Evolutionary conservation across 306 rosid species (phyloP).

Genomic region (Cotoneaster glaucophyllus): DNA sequence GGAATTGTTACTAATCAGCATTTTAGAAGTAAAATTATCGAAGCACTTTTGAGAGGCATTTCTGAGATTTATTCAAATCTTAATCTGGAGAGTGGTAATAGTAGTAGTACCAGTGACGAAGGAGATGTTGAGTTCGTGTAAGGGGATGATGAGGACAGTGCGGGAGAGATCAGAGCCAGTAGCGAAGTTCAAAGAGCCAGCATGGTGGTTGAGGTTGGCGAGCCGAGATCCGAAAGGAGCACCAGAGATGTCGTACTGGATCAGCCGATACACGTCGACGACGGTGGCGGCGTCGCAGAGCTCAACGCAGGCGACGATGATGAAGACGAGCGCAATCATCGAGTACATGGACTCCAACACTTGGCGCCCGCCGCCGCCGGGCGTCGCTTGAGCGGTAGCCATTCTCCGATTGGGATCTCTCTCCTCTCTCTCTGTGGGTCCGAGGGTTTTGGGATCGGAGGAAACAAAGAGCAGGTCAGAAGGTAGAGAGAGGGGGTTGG

Average conservation of each 20-base stretch:
- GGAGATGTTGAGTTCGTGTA: constrained; percentile 74
- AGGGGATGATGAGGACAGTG: constrained; percentile 73
- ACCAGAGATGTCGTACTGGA: constrained; percentile 89
- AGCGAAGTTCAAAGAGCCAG: constrained; percentile 70
- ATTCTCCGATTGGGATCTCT: not conserved
- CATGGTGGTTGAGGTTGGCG: constrained; percentile 87
- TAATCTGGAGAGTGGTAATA: not conserved
- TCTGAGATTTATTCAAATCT: not conserved
- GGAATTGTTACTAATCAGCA: not conserved
- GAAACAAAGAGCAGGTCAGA: not conserved
- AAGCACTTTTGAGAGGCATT: not conserved
- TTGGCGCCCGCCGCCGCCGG: constrained; percentile 33
- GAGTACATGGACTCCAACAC: constrained; percentile 67
- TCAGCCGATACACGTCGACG: constrained; percentile 89
- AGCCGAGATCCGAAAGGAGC: constrained; percentile 92
- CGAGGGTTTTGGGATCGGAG: constrained; percentile 36
- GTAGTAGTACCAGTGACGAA: constrained; percentile 58
- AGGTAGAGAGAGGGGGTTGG: not conserved
- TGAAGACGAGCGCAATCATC: constrained; percentile 60
- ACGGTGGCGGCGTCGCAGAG: constrained; percentile 94
- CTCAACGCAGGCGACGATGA: constrained; percentile 81
- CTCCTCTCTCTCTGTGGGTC: not conserved
- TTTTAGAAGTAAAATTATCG: not conserved
- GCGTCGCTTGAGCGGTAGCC: constrained; percentile 38
- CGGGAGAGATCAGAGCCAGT: constrained; percentile 94